Base-by-base conservation (phyloP, 345 rosid species). In the Syzygium grande region DNA sequence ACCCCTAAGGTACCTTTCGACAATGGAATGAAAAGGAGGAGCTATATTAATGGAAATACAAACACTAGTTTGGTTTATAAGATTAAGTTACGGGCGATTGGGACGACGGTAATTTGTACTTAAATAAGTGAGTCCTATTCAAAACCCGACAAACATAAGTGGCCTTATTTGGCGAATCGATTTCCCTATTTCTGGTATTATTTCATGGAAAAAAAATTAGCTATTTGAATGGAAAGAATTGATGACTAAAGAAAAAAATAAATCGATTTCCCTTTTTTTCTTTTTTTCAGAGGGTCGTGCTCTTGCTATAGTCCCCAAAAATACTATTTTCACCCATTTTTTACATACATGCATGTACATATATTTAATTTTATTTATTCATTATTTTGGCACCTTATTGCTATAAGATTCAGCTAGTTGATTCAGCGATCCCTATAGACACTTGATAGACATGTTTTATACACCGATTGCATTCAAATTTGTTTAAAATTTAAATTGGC, bases 391-490 rank as follows among this genome's bases (percentile, higher is more conserved):
- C 52, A 51, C 11, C 52, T 11, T 51, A 11, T 51, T 52, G 55
- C 19, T 15, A 11, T 15, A 11, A 16, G 77, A 51, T 51, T 51
- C 52, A 51, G 52, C 52, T 13, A 5, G 54, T 52, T 52, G 54
- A 52, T 52, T 52, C 19, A 15, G 2, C 5, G 54, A 15, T 52
- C 19, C 21, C 54, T 21, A 53, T 53, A 53, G 16, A 53, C 8
- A 53, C 8, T 17, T 17, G 6, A 34, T 21, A 0, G 49, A 11
- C 80, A 19, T 19, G 0, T 4, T 17, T 34, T 0, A 9, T 38
- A 9, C 80, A 16, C 80, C 49, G 25, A 73, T 73, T 9, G 49
- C 80, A 38, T 73, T 73, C 25, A 34, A 1, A 4, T 17, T 73
- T 34, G 0, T 4, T 38, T 56, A 11, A 30, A 30, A 17, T 2